Conservation (phyloP, 208 protist genomes). For the Tritrichomonas foetus region DNA sequence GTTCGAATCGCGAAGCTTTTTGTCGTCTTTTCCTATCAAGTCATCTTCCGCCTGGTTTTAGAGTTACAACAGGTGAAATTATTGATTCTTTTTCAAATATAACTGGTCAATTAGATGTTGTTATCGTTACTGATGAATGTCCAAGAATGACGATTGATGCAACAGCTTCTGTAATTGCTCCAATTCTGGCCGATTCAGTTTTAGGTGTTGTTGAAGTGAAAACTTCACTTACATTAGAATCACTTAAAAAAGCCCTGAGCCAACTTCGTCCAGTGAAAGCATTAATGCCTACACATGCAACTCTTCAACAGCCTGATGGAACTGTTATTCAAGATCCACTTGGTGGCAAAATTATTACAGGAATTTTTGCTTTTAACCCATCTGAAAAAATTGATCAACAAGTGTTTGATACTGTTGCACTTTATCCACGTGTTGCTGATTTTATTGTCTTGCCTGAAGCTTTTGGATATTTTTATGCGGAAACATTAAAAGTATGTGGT, state of each 20-base stretch:
- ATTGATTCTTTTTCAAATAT: background rate
- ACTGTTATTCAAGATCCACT: background rate
- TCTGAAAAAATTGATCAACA: background rate
- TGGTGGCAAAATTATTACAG: conserved; percentile 5
- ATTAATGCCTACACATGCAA: conserved; percentile 5
- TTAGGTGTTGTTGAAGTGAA: conserved; percentile 27
- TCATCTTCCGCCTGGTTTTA: background rate
- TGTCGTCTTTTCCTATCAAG: background rate
- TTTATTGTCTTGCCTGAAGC: background rate
- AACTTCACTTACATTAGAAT: background rate
- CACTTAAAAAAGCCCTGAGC: background rate
- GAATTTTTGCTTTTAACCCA: background rate
- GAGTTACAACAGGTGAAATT: conserved; percentile 21
- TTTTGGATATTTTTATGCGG: background rate
- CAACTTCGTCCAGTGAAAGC: conserved; percentile 15
- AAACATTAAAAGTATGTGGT: background rate
- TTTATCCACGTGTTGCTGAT: conserved; percentile 3
- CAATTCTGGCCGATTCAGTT: background rate
- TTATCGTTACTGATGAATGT: background rate
- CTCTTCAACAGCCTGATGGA: background rate
- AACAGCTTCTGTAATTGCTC: background rate
- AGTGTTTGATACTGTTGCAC: background rate
- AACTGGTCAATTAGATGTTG: background rate
- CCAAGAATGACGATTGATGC: background rate
- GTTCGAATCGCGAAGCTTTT: background rate